phyloP scores from a whole-genome alignment of 345 rosid species.

The Angophora floribunda region DNA sequence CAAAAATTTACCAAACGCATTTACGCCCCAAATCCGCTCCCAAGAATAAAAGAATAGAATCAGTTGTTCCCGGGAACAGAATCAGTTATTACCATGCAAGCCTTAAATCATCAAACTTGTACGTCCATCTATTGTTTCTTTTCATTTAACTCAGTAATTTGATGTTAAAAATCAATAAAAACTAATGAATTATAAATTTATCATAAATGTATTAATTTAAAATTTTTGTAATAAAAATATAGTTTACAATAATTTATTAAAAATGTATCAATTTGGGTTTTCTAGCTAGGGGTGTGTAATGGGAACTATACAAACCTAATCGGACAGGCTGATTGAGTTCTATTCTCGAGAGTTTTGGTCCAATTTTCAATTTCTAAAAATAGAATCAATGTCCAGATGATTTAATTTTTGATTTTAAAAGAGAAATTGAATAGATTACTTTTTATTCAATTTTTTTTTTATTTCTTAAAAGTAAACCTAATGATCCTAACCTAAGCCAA shows the following conservation, averaged over 20 bases:
- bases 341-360: fast-evolving
- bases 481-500: neutral
- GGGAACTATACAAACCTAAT: fast-evolving
- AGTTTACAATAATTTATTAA: fast-evolving
- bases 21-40: no score
- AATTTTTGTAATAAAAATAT: no score
- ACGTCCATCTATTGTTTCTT: fast-evolving
- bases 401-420: no score
- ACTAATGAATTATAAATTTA: fast-evolving
- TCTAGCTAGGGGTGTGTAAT: no score
- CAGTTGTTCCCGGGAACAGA: no score
- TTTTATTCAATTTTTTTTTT: no score
- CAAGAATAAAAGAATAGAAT: no score
- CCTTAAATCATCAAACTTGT: no score
- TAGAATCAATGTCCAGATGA: no score
- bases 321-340: fast-evolving
- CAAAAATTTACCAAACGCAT: no score
- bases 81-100: no score
- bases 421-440: no score
- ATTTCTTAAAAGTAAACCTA: neutral
- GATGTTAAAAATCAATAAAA: fast-evolving
- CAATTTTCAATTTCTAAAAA: fast-evolving
- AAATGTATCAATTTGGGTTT: fast-evolving
- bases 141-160: fast-evolving
- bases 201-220: fast-evolving